phyloP scores from a whole-genome alignment of 2,329 filamentous ascomycete species.

The Ophiostoma tasmaniense region DNA sequence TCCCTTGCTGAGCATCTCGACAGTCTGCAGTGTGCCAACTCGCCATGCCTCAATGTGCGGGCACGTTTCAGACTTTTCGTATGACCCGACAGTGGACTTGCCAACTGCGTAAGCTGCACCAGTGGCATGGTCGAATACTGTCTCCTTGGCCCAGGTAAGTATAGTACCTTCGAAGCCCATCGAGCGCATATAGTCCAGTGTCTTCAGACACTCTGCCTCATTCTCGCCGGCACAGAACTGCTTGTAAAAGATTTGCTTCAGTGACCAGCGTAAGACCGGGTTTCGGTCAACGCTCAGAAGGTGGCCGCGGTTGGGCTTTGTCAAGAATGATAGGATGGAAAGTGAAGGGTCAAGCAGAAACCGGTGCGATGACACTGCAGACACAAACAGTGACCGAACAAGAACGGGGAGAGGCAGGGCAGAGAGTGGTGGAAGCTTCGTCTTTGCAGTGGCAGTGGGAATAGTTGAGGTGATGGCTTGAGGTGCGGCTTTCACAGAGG shows the following conservation, averaged over 20 bases:
- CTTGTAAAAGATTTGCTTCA: constrained; percentile 3
- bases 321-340: neutral
- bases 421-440: neutral
- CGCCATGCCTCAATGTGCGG: constrained; percentile 5
- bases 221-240: constrained; percentile 9
- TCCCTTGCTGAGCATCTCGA: neutral
- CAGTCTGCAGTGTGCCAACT: neutral
- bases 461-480: neutral
- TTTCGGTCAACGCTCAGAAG: constrained; percentile 4
- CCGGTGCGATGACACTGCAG: neutral
- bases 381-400: neutral
- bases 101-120: neutral
- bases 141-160: constrained; percentile 6
- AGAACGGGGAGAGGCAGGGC: constrained; percentile 1
- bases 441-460: neutral
- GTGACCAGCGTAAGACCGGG: neutral
- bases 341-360: neutral
- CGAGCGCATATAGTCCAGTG: neutral
- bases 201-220: neutral
- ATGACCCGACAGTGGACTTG: neutral
- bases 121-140: neutral
- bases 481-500: neutral
- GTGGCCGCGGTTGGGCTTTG: neutral
- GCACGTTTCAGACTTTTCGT: neutral
- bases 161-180: constrained; percentile 4